Evolutionary conservation across 192 early-diverging fungal species (phyloP).

Genomic region (Cladochytrium replicatum): DNA sequence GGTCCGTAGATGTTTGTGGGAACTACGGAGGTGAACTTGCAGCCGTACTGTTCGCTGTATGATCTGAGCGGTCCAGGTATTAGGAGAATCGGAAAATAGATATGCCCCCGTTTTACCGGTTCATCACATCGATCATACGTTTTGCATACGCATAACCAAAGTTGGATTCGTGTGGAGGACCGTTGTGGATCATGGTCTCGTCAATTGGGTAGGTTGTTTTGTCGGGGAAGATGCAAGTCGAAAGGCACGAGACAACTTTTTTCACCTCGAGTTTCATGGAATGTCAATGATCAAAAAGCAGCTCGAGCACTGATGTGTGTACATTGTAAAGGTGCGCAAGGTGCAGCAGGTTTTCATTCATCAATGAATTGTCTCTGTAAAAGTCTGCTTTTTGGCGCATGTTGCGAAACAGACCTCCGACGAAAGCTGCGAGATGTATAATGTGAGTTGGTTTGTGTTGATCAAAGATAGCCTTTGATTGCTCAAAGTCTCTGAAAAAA

Average conservation of each 20-base stretch:
- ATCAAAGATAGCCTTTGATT: conserved; percentile 61
- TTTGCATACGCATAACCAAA: conserved; percentile 77
- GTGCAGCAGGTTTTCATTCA: conserved; percentile 69
- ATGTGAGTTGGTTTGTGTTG: conserved; percentile 68
- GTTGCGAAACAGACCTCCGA: conserved; percentile 71
- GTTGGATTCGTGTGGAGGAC: conserved; percentile 71
- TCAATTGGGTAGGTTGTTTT: conserved; percentile 76
- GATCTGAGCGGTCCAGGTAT: too few relatives aligned
- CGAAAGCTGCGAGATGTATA: conserved; percentile 58
- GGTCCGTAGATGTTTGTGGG: conserved; percentile 78
- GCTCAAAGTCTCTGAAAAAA: conserved; percentile 39
- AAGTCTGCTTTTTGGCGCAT: conserved; percentile 72
- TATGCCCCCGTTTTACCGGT: conserved; percentile 39
- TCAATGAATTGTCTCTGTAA: conserved; percentile 63
- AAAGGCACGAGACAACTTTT: conserved; percentile 78
- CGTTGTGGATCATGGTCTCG: conserved; percentile 75
- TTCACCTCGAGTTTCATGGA: conserved; percentile 36
- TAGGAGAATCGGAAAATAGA: too few relatives aligned
- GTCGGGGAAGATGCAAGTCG: conserved; percentile 78
- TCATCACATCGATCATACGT: conserved; percentile 75
- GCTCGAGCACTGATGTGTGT: not conserved
- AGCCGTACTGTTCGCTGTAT: conserved; percentile 69
- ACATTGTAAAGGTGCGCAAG: conserved; percentile 49
- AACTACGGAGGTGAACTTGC: conserved; percentile 67
- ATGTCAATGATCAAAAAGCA: not conserved